Evolutionary conservation across 2,329 filamentous ascomycete species (phyloP).

Genomic region (Talaromyces funiculosus): DNA sequence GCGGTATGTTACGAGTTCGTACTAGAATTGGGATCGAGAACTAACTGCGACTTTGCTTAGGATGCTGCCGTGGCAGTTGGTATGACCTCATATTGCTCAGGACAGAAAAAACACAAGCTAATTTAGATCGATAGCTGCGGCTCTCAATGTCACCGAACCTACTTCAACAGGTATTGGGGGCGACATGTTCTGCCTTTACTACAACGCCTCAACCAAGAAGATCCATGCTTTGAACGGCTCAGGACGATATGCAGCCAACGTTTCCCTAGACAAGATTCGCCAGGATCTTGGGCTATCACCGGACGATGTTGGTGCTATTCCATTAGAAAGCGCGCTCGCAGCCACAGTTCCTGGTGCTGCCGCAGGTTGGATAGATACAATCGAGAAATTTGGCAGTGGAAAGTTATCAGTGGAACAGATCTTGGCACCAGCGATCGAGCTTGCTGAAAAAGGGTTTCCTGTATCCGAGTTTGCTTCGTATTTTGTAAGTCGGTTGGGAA

Average conservation of each 20-base stretch:
- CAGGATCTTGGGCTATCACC: constrained; percentile 61
- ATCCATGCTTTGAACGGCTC: constrained; percentile 88
- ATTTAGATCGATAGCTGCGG: constrained; percentile 58
- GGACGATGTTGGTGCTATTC: constrained; percentile 57
- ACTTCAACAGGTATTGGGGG: constrained; percentile 91
- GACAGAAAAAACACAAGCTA: constrained; percentile 6
- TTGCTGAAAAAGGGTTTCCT: constrained; percentile 84
- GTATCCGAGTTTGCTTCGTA: constrained; percentile 72
- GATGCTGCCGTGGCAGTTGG: constrained; percentile 94
- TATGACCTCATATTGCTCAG: constrained; percentile 36
- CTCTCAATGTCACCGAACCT: constrained; percentile 88
- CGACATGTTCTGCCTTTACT: constrained; percentile 95
- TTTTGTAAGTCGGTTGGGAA: constrained; percentile 51
- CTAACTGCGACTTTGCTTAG: constrained; percentile 40
- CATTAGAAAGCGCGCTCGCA: constrained; percentile 69
- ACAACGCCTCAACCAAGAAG: constrained; percentile 73
- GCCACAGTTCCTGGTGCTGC: constrained; percentile 86
- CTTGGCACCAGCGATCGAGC: constrained; percentile 71
- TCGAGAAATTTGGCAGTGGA: constrained; percentile 84
- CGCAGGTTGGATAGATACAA: constrained; percentile 86
- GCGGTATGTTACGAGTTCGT: constrained; percentile 57
- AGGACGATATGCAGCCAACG: constrained; percentile 68
- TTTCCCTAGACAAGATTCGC: constrained; percentile 64
- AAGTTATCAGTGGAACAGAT: constrained; percentile 72
- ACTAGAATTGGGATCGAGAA: neutral